Base-by-base conservation (phyloP, 1,284 basidiomycete genomes). In the Mycosarcoma mackinlayi region DNA sequence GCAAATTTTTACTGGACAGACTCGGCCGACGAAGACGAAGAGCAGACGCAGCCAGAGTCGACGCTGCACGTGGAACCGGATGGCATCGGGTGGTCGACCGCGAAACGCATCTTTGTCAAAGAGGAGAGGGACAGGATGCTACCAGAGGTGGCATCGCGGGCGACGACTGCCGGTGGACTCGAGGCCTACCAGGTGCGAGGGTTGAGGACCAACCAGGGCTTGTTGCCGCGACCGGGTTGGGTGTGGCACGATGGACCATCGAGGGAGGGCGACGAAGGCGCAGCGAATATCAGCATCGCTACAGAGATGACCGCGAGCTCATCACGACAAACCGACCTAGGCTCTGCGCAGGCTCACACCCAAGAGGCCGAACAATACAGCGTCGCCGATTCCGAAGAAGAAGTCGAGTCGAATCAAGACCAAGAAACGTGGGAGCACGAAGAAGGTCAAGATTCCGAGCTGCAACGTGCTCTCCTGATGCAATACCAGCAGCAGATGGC, bases 51-150 rank as follows among this genome's bases (percentile, higher is more conserved):
- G 6, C 42, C 27, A 27, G 27, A 34, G 9, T 24, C 39, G 34
- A 41, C 37, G 18, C n/a, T 58, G 38, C 66, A 59, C 19, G 60
- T 51, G 3, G 58, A 58, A 31, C 59, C 52, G 44, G 68, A 71
- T 35, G 63, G 54, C 0, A 63, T 71, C 6, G 68, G 58, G 9
- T 71, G 58, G 54, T 59, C 55, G 14, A 71, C 68, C 0, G 68
- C 68, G 2, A 62, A 59, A 34, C 30, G 52, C 5, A 56, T 71
- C 9, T 71, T 51, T 28, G 28, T 71, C 1, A 38, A 44, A 21
- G 62, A 71, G 24, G 58, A 71, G 30, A 33, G 63, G 10, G 62
- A 66, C 47, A 18, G 62, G 10, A 3, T 66, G 25, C 18, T 66
- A 25, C 58, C 68, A 1, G 37, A 54, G n/a, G 42, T 65, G 3